Base-by-base conservation (phyloP, 495 filamentous ascomycete genomes). In the Aspergillus egyptiacus region DNA sequence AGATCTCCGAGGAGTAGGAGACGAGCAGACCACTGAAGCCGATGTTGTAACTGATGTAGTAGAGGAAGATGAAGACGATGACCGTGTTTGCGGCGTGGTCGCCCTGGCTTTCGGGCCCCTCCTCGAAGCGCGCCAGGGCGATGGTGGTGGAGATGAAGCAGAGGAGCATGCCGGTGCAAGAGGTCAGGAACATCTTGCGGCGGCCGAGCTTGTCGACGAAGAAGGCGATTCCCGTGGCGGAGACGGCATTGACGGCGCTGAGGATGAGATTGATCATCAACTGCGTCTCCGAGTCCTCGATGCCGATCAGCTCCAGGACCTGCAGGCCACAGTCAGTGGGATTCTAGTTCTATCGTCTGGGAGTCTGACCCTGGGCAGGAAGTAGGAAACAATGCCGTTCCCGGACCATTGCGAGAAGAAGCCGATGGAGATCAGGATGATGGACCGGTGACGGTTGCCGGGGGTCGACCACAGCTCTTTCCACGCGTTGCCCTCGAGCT, bases 1-100 rank as follows among this genome's bases (percentile, higher is more conserved):
- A 65, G 32, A 86, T 76, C 69, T 85, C 82, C 17, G 81, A 69
- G 2, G 76, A 75, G 58, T 82, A 82, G 13, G 82, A 77, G 39
- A 84, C 76, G 22, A 84, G 66, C 47, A 85, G 60, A 31, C 80
- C 77, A 9, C 76, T 80, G 64, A 75, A 82, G 23, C 74, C 76
- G 46, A 82, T 80, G 46, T 77, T 76, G 62, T 81, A 83, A 41
- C 70, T 72, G 55, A 71, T 54, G 57, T 65, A 59, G 61, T 79
- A 84, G 22, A 84, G 53, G 72, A 80, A 84, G 55, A 82, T 80
- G 45, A 82, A 76, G 1, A 72, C 76, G 9, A 83, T 62, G 23
- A 80, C 77, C 5, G 69, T 67, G 48, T 76, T 72, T 7, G 72
- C 73, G 6, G 68, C 70, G 34, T 39, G 19, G 33, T 27, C 9